Percentiles rank a stretch among this genome's conserved stretches.
These are phyloP conservation scores for Diplodia sapinea DNA, from an alignment of 2,329 filamentous ascomycete species.

Conservation along the genomic window DNA sequence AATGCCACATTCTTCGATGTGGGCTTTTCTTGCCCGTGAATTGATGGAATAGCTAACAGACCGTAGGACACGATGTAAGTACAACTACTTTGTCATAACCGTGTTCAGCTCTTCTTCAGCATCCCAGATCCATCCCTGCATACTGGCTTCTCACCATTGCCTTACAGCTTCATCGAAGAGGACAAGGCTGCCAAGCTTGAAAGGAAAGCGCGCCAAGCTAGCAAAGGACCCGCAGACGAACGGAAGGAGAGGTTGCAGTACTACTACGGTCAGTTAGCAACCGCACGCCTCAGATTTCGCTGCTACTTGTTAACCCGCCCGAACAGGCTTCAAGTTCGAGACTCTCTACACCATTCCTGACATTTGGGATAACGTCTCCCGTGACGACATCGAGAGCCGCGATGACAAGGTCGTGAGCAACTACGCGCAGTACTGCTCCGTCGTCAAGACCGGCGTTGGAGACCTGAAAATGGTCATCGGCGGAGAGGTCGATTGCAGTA, in stretches of 20 bases:
- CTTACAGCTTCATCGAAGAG: conserved; percentile 84
- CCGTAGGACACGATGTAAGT: conserved; percentile 62
- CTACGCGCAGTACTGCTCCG: conserved; percentile 91
- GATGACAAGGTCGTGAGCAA: conserved; percentile 79
- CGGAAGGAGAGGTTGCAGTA: not conserved
- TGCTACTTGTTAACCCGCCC: not conserved
- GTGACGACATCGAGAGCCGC: conserved; percentile 79
- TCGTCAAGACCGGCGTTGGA: conserved; percentile 87
- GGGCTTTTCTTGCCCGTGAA: conserved; percentile 3
- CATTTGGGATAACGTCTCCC: conserved; percentile 73
- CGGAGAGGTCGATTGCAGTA: conserved; percentile 90
- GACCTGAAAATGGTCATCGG: conserved; percentile 76
- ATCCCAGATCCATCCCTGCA: not conserved
- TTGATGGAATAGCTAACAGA: not conserved
- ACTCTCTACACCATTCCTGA: conserved; percentile 76
- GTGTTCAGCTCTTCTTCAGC: not conserved
- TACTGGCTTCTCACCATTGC: not conserved
- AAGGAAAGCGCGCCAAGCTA: conserved; percentile 42
- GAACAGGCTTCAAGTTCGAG: conserved; percentile 87
- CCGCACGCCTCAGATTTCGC: not conserved
- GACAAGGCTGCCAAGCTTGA: conserved; percentile 75
- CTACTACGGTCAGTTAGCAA: not conserved
- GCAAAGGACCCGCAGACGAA: not conserved
- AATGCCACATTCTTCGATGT: conserved; percentile 88
- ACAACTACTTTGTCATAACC: not conserved